Evolutionary conservation across 345 rosid genomes (phyloP).

Genomic region (Lagerstroemia speciosa): DNA sequence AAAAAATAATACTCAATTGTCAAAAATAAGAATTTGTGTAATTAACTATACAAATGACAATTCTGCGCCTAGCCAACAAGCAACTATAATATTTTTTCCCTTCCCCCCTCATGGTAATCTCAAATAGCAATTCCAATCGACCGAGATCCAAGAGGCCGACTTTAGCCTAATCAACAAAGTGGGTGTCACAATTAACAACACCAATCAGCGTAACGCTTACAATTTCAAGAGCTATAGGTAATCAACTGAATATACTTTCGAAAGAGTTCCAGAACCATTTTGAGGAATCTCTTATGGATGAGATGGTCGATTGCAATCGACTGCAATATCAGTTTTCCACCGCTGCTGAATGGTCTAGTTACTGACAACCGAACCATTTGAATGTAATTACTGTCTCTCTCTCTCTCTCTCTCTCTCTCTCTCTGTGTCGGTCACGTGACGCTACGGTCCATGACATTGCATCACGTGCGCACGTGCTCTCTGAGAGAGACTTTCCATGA

Average conservation of each 20-base stretch:
- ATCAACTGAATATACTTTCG: neutral
- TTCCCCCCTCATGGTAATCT: neutral
- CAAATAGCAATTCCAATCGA: neutral
- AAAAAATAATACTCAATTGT: no score
- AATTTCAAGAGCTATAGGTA: neutral
- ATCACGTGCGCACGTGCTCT: slow-evolving; percentile 16
- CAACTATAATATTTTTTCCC: no score
- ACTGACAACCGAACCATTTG: no score
- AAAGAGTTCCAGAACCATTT: neutral
- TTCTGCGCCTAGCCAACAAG: neutral
- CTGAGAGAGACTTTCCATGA: slow-evolving; percentile 15
- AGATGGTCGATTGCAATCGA: no score
- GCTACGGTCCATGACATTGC: slow-evolving; percentile 4
- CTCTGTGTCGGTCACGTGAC: slow-evolving; percentile 4
- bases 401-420: neutral
- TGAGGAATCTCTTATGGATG: slow-evolving; percentile 1
- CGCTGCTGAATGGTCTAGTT: no score
- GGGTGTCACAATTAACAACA: neutral
- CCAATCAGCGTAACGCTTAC: neutral
- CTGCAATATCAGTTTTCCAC: no score
- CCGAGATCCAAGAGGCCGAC: neutral
- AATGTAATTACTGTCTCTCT: no score
- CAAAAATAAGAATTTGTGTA: no score
- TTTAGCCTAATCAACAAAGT: neutral
- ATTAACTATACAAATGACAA: neutral